Evolutionary conservation across 148 eudicot genomes (phyloP), one percentile per base, ranked within the genome.

Genomic region (Amaranthus hypochondriacus): DNA sequence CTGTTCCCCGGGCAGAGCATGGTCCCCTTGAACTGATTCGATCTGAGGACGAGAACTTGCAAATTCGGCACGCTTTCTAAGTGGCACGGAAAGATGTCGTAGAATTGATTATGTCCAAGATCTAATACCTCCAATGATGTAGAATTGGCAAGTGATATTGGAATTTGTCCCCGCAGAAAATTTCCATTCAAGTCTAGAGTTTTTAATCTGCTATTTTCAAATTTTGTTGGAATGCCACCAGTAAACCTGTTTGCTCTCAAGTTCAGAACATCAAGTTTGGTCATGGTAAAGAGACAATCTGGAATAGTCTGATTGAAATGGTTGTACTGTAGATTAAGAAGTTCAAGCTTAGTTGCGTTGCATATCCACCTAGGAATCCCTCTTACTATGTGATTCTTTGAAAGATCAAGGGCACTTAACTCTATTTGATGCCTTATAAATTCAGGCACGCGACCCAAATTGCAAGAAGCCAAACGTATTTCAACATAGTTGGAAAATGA

Each of bases 81-180:
- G 28, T 75, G 80, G 59, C 84, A 84, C 5, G 93, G 89, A 57
- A 82, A 89, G 6, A 53, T 75, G 71, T 80, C 93, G 1, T 47
- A 52, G 2, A 91, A 63, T 3, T 28, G 58, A 75, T 87, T 84
- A 65, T 81, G 76, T 2, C 87, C 87, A 6, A 87, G 74, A 72
- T 89, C 77, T 60, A 89, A 18, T 13, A 84, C 83, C 61, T 78
- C 74, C 4, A 84, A 46, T 43, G 2, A 21, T 7, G 5, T 56
- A 63, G 92, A 89, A 14, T 87, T 70, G 39, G 69, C 80, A 59
- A 91, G 53, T 43, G 92, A 87, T 52, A 1, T 15, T 12, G 97
- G 90, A 72, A 89, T 55, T 4, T 6, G 12, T 11, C 92, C 91
- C 70, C 64, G 79, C 14, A 90, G 43, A 2, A 2, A 14, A 64